Evolutionary conservation across 768 basidiomycete species (phyloP), one percentile per base, ranked within the genome.

Genomic region (Hericium coralloides): DNA sequence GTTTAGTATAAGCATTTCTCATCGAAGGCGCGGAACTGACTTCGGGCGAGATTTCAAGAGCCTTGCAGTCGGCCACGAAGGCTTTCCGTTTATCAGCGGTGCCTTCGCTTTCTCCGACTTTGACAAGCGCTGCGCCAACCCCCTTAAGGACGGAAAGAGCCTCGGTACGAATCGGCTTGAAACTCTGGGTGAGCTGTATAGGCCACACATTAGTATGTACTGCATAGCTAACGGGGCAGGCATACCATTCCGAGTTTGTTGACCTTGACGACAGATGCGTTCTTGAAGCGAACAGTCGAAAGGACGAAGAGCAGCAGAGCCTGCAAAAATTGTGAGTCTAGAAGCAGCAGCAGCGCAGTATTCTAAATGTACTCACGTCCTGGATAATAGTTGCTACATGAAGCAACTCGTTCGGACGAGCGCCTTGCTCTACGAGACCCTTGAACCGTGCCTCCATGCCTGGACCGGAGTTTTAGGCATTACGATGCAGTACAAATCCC

Each of bases 281-380:
- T 70, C 67, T 88, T 90, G 76, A 92, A 92, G 12, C 90, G 82
- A 53, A 80, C 63, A 0, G 84, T 85, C 66, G 85, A 86, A n/a
- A 87, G 73, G 20, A 75, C 70, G 59, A 93, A 78, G 2, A 93
- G 70, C 48, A 90, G 74, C 63, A 89, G 82, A 2, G 85, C 90
- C 89, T 92, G 52, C 12, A 18, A 23, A 25, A 14, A 23, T 31
- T 4, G 52, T 18, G n/a, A 38, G 31, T 31, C 2, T 15, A 41
- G 60, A 14, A 63, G 56, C 18, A 53, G 50, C 20, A 20, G n/a
- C 41, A 3, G 26, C 37, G 31, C 39, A 39, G 38, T 15, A n/a
- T 10, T 22, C 50, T 15, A 52, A 6, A 43, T 26, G 50, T 23
- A 49, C 54, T 55, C 58, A 82, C 90, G 75, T 94, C 92, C 69